Evolutionary conservation across 2,329 filamentous ascomycete species (phyloP), one percentile per base, ranked within the genome.

Genomic region (Clarireedia sp.): DNA sequence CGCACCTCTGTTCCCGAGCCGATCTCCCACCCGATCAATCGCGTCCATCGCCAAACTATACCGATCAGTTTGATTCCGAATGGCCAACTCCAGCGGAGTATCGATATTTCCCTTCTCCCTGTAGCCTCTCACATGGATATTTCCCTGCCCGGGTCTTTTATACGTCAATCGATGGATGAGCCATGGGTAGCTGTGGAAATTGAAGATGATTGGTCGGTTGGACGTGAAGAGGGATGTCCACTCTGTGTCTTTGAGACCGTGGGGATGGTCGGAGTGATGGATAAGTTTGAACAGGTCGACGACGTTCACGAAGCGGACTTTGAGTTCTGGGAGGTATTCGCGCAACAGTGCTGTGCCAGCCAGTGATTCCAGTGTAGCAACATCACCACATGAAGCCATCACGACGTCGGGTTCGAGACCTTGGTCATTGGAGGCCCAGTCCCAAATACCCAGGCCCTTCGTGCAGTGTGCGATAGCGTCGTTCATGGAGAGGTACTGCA

Each of bases 41-140:
- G 87, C 87, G 64, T 86, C 82, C 58, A 91, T 89, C 9, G 87
- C 87, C 38, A 91, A 72, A 62, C 83, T 87, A 73, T 86, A 91
- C 26, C 87, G 78, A 71, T 91, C 87, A 0, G 86, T 87, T 64
- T 85, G 78, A 71, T 91, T 91, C 57, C 86, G 78, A 67, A 90
- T 88, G 26, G 87, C 87, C 60, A 91, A 74, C 71, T 90, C 87
- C 19, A 90, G 80, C 1, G 87, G 87, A 0, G 87, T 90, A 68
- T 91, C 86, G 63, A 90, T 90, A 69, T 90, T 91, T 47, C 87
- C 87, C 78, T 91, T 90, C 74, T 91, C 87, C 66, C 80, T 83
- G 75, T 90, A 91, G 1, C 87, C 87, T 33, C 83, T 77, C n/a
- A 91, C 87, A 64, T 88, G 82, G 59, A 90, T 70, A 70, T 87